Evolutionary conservation across 306 rosid species (phyloP).

Genomic region (Argentina anserina): DNA sequence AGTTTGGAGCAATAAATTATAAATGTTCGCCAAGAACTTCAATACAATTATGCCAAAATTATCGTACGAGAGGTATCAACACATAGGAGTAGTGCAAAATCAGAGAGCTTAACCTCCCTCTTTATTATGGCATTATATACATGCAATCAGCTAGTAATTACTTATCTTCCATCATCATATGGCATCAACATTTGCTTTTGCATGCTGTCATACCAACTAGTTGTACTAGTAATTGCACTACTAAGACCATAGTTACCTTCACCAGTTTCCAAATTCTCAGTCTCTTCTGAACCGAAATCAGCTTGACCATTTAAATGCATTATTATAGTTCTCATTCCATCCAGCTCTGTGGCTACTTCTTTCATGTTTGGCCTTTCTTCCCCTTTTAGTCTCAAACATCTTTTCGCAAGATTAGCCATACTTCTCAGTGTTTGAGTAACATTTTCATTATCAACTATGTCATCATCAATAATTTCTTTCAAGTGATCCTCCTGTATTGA

Average conservation of each 20-base stretch:
- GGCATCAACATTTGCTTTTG: background rate
- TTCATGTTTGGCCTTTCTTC: constrained; percentile 6
- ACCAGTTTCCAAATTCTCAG: too few relatives aligned
- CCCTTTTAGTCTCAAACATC: constrained; percentile 20
- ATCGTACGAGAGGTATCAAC: background rate
- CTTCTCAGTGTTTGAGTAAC: background rate
- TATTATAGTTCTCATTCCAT: background rate
- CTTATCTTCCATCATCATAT: background rate
- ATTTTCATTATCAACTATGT: background rate
- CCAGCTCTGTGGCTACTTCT: constrained; percentile 20
- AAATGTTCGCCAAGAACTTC: background rate
- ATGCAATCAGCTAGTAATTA: background rate
- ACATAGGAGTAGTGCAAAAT: background rate
- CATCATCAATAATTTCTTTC: background rate
- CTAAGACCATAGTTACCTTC: background rate
- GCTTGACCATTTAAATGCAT: background rate
- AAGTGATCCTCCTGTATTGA: background rate
- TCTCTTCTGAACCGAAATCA: background rate
- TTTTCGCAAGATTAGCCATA: background rate
- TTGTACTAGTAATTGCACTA: background rate
- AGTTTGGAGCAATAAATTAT: background rate
- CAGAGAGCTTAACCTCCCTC: background rate
- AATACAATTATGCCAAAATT: background rate
- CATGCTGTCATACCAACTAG: background rate
- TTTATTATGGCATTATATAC: background rate